These are phyloP conservation scores for Mortierella hygrophila DNA, from an alignment of 192 early-diverging fungal species.

Conservation along the genomic window DNA sequence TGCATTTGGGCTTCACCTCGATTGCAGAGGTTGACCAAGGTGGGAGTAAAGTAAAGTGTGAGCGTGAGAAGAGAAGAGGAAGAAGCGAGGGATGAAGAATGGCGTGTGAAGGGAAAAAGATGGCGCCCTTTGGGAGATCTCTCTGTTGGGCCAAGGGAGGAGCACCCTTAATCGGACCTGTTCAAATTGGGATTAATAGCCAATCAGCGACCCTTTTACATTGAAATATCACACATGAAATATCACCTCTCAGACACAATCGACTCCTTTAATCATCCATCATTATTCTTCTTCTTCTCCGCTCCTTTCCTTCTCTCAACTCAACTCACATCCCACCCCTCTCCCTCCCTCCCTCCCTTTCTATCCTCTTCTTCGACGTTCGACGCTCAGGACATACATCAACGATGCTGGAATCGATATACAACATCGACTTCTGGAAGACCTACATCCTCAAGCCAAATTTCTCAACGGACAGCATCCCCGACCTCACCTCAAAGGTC, in stretches of 20 bases:
- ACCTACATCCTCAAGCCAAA: slow-evolving; percentile 12
- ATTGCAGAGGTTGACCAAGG: background rate
- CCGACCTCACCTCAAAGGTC: slow-evolving; percentile 57
- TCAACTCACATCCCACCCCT: no score
- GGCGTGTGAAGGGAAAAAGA: background rate
- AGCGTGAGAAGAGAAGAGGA: background rate
- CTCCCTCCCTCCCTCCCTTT: background rate
- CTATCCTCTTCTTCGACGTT: background rate
- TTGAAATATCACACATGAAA: no score
- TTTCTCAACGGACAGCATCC: slow-evolving; percentile 49
- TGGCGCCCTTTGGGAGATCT: no score
- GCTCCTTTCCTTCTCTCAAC: background rate
- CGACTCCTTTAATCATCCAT: background rate
- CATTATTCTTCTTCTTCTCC: background rate
- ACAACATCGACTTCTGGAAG: slow-evolving; percentile 47
- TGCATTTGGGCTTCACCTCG: background rate
- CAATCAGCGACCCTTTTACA: no score
- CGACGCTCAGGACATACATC: background rate
- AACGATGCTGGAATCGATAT: slow-evolving; percentile 38
- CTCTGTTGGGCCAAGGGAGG: background rate
- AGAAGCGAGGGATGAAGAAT: background rate
- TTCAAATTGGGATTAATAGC: no score
- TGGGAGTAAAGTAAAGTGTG: no score
- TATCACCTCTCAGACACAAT: no score
- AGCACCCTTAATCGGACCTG: background rate